Evolutionary conservation across 75 land plant species (phyloP).

Genomic region (Pseudotsuga menziesii): DNA sequence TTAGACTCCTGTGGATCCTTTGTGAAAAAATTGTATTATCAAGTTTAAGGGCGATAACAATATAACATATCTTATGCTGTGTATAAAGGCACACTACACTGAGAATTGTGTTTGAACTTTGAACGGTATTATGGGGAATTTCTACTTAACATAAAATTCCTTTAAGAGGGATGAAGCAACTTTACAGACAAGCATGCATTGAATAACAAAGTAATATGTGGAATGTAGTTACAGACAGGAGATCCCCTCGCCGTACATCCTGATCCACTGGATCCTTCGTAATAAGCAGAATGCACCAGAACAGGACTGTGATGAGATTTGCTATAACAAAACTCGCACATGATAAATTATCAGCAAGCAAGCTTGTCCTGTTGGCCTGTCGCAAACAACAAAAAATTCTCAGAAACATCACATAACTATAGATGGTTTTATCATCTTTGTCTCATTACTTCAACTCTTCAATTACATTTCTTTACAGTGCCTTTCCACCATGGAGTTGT

Average conservation of each 20-base stretch:
- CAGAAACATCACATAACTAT: not conserved
- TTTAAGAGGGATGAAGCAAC: not conserved
- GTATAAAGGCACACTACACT: not conserved
- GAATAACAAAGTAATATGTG: not conserved
- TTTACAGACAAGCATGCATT: not conserved
- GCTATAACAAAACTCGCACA: slow-evolving; percentile 36
- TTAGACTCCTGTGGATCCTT: too few relatives aligned
- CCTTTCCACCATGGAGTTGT: not conserved
- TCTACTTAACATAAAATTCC: not conserved
- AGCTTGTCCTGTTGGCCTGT: slow-evolving; percentile 17
- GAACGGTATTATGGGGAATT: not conserved
- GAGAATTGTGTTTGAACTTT: not conserved
- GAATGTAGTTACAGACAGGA: slow-evolving; percentile 21
- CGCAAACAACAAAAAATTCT: slow-evolving; percentile 9
- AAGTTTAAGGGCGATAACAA: too few relatives aligned
- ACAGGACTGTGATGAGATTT: slow-evolving; percentile 32
- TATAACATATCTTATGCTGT: not conserved
- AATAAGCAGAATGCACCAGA: slow-evolving; percentile 19
- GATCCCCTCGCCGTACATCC: slow-evolving; percentile 8
- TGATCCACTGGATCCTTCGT: slow-evolving; percentile 19
- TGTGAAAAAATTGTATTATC: too few relatives aligned
- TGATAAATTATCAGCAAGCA: slow-evolving; percentile 28
- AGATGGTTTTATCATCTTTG: not conserved
- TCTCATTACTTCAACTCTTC: not conserved
- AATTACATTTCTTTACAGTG: not conserved